These are phyloP conservation scores for Trichosporon sp. DNA, from an alignment of 1,284 basidiomycete species.

Conservation along the genomic window DNA sequence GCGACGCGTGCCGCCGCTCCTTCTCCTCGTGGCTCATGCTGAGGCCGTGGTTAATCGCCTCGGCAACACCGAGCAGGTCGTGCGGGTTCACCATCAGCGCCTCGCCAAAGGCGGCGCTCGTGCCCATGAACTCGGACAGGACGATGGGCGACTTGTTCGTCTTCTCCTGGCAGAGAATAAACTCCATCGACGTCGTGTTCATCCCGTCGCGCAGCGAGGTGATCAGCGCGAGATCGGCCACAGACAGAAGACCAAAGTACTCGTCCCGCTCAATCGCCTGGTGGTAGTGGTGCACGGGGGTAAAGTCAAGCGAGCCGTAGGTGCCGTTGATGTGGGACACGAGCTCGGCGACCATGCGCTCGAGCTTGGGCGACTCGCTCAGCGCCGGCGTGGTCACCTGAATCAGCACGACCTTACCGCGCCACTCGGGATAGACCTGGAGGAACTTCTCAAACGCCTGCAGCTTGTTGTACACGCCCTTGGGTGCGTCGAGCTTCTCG, in stretches of 20 bases:
- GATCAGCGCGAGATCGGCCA: constrained; percentile 93
- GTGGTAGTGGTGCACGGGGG: constrained; percentile 99
- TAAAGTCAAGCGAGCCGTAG: constrained; percentile 92
- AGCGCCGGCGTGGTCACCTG: constrained; percentile 93
- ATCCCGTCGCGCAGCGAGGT: constrained; percentile 96
- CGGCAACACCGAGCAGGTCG: constrained; percentile 75
- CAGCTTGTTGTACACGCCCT: constrained; percentile 96
- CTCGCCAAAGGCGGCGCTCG: constrained; percentile 59
- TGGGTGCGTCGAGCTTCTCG: constrained; percentile 98
- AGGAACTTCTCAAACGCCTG: constrained; percentile 95
- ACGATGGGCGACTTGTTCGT: constrained; percentile 80
- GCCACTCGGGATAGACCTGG: constrained; percentile 92
- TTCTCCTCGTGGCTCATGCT: constrained; percentile 80
- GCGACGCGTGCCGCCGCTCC: constrained; percentile 69
- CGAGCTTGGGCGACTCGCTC: constrained; percentile 90
- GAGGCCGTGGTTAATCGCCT: constrained; percentile 89
- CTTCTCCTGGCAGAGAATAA: constrained; percentile 86
- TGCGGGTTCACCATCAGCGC: constrained; percentile 58
- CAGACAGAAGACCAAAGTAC: constrained; percentile 94
- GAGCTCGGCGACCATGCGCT: constrained; percentile 89
- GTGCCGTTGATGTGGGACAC: constrained; percentile 97
- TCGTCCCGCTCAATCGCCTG: constrained; percentile 97
- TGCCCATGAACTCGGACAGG: constrained; percentile 97
- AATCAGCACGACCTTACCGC: constrained; percentile 74
- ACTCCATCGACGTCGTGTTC: constrained; percentile 99